Base-by-base conservation (phyloP, 2,329 filamentous ascomycete genomes). In the Pseudogymnoascus sp. region DNA sequence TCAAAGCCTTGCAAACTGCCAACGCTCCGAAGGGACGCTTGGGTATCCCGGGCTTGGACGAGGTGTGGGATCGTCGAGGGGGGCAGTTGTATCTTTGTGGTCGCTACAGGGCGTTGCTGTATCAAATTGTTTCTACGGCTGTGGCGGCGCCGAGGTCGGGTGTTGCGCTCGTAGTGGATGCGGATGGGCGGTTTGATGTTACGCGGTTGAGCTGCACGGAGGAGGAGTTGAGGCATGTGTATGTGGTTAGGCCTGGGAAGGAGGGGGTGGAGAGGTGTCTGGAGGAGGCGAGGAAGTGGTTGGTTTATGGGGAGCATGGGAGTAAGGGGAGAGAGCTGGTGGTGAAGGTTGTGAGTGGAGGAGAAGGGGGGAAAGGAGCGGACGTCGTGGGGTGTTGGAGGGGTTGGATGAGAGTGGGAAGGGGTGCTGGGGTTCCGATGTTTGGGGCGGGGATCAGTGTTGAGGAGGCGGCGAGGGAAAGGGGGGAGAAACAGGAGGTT, bases 141-240 rank as follows among this genome's bases (percentile, higher is more conserved):
- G 72, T 85, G n/a, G 71, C 76, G 0, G 64, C 75, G 4, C 80
- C 81, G 8, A 72, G 78, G 58, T 65, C 67, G 33, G 63, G 65
- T 2, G 70, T 69, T 4, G 68, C 87, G 6, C 73, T 81, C 0
- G 66, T 87, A 6, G 67, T 87, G 57, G 84, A 87, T 66, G 69
- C 79, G 1, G 81, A 83, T 50, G 74, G 74, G 7, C 76, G 77
- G 7, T 87, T 87, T 64, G 82, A 85, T 62, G 71, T 77, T 2
- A 78, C 67, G 3, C 65, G 69, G 57, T 57, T 73, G 0, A 33
- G 8, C 1, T 61, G 39, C 6, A 66, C 68, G 14, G 41, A 71
- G 7, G 43, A 58, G 18, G 61, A 63, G 4, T 20, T 62, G n/a
- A 36, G 62, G 41, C 70, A 72, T 64, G 63, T 73, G 11, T 68